Conservation (phyloP, 2,329 filamentous ascomycete species). For the Ascochyta viciae-villosae region DNA sequence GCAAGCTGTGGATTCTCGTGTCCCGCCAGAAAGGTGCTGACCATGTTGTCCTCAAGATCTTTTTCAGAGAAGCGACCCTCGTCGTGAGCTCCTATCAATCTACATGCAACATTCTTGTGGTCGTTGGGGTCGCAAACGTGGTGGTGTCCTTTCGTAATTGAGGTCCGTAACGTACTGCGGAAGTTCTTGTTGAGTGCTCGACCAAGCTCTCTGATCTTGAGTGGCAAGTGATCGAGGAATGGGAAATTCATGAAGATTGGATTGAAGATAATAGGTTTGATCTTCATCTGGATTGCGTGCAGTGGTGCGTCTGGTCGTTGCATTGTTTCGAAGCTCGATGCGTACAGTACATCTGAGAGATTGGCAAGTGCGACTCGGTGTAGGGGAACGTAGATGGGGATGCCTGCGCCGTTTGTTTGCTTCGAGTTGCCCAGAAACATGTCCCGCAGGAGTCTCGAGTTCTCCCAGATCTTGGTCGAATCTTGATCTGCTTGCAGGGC, state of each 20-base stretch:
- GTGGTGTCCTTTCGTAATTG: conserved; percentile 33
- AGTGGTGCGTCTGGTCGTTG: conserved; percentile 29
- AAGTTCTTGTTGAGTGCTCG: conserved; percentile 29
- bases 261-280: conserved; percentile 38
- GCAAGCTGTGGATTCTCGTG: conserved; percentile 38
- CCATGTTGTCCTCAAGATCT: conserved; percentile 36
- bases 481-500: conserved; percentile 40
- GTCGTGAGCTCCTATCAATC: conserved; percentile 30
- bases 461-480: conserved; percentile 30
- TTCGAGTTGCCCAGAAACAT: conserved; percentile 43
- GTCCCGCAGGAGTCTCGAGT: conserved; percentile 29
- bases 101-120: conserved; percentile 27
- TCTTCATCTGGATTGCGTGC: conserved; percentile 30
- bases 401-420: conserved; percentile 23
- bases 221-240: conserved; percentile 30
- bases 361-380: conserved; percentile 51
- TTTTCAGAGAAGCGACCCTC: conserved; percentile 33
- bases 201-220: conserved; percentile 30
- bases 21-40: conserved; percentile 36
- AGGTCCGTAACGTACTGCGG: conserved; percentile 26
- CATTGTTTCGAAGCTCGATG: conserved; percentile 36
- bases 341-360: conserved; percentile 43
- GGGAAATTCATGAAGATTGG: conserved; percentile 39
- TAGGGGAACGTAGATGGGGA: conserved; percentile 43
- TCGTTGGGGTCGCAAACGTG: conserved; percentile 33